Base-by-base conservation (phyloP, 257 asterid genomes). In the Salvia rosmarinus region DNA sequence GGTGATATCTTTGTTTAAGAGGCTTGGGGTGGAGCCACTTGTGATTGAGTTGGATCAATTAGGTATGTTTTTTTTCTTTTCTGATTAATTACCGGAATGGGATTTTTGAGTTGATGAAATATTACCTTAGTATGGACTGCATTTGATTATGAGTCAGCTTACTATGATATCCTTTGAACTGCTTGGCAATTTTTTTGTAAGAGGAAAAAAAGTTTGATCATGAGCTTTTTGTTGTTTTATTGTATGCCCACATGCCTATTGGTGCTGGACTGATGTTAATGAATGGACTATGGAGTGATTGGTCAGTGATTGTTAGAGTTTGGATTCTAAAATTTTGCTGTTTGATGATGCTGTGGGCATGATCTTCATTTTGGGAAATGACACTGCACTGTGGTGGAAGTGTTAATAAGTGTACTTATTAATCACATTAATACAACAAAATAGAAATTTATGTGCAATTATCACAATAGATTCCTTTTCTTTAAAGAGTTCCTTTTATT, bases 21-120 rank as follows among this genome's bases (percentile, higher is more conserved):
- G 81, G 78, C 86, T 88, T 54, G 96, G 89, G 12, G 96, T 81
- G 79, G 95, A 89, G 44, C 95, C 96, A 16, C 77, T 85, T 72
- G 92, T 92, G 63, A 75, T 92, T 72, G 98, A 92, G 77, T 82
- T 92, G 90, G 96, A 92, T 58, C 81, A 80, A 81, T 73, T 92
- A 85, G 96, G 96, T 90, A 78, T 25, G 83, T 57, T 76, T 25
- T 17, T 57, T 16, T 16, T 2, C 14, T 16, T 58, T 11, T 14
- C 20, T 40, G 28, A 6, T 51, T 66, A 0, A 60, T 75, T 54
- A 16, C 7, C 23, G 9, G 5, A 25, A 28, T 58, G 9, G 17
- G 2, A 52, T 51, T 25, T 14, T 14, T 5, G 67, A 28, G 20
- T 57, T 25, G 34, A 30, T 56, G 35, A 57, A 11, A 2, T 70